Conservation (phyloP, 2,329 filamentous ascomycete species). For the Aspergillus hortae region DNA sequence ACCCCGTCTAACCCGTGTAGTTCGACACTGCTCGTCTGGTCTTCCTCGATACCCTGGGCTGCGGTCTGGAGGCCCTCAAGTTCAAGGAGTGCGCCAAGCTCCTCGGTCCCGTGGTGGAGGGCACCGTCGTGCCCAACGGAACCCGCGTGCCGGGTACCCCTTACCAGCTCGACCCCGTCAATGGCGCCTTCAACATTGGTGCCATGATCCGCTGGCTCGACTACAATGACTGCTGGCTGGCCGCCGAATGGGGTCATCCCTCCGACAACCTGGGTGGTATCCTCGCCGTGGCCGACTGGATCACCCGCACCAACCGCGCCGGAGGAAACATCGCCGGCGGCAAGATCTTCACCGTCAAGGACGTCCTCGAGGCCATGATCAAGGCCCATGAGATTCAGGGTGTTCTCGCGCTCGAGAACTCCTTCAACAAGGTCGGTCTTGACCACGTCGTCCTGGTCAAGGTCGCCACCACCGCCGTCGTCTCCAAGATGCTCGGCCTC, state of each 20-base stretch:
- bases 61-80: slow-evolving; percentile 88
- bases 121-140: slow-evolving; percentile 87
- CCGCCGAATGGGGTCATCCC: slow-evolving; percentile 97
- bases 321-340: slow-evolving; percentile 68
- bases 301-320: slow-evolving; percentile 88
- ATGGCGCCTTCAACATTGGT: slow-evolving; percentile 97
- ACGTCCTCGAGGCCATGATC: slow-evolving; percentile 96
- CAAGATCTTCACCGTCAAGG: slow-evolving; percentile 82
- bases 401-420: slow-evolving; percentile 93
- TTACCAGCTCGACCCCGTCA: slow-evolving; percentile 92
- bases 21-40: slow-evolving; percentile 96
- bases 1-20: slow-evolving; percentile 16
- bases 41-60: slow-evolving; percentile 94
- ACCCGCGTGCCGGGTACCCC: slow-evolving; percentile 86
- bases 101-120: slow-evolving; percentile 84
- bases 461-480: slow-evolving; percentile 89
- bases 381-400: slow-evolving; percentile 99
- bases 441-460: slow-evolving; percentile 99
- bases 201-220: slow-evolving; percentile 99
- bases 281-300: slow-evolving; percentile 94
- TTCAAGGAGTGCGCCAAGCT: slow-evolving; percentile 97
- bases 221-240: slow-evolving; percentile 99
- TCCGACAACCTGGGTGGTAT: slow-evolving; percentile 98
- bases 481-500: slow-evolving; percentile 91
- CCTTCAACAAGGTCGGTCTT: slow-evolving; percentile 96